Evolutionary conservation across 495 filamentous ascomycete genomes (phyloP).

Genomic region (Aspergillus affinis): DNA sequence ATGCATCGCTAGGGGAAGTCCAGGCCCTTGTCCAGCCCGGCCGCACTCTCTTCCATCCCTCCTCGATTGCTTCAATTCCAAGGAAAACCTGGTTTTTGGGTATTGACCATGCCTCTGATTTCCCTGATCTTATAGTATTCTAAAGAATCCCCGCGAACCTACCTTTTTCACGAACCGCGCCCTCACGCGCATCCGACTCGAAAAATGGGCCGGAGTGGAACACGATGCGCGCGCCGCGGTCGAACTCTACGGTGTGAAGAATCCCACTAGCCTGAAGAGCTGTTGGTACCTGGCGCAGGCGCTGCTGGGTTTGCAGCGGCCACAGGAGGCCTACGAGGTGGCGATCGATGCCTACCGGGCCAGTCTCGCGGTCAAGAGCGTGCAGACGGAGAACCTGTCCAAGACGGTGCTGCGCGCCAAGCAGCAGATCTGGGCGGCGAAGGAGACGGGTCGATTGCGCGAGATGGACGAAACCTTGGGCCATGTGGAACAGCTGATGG

Average conservation of each 20-base stretch:
- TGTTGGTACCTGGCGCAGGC: slow-evolving; percentile 82
- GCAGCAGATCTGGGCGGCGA: slow-evolving; percentile 58
- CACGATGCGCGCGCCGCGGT: slow-evolving; percentile 76
- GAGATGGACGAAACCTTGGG: slow-evolving; percentile 47
- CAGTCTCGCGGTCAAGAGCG: slow-evolving; percentile 59
- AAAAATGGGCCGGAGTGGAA: slow-evolving; percentile 70
- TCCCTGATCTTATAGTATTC: slow-evolving; percentile 37
- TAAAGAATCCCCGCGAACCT: slow-evolving; percentile 47
- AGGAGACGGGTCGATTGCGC: slow-evolving; percentile 48
- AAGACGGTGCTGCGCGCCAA: slow-evolving; percentile 72
- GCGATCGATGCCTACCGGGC: slow-evolving; percentile 72
- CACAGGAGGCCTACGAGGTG: slow-evolving; percentile 69
- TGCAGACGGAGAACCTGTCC: slow-evolving; percentile 64
- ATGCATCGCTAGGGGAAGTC: too few species aligned
- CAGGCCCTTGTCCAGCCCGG: too few species aligned
- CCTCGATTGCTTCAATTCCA: not conserved
- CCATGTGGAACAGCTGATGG: slow-evolving; percentile 49
- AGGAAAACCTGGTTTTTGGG: not conserved
- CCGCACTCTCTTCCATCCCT: not conserved
- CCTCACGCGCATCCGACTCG: slow-evolving; percentile 74
- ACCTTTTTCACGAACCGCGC: slow-evolving; percentile 80
- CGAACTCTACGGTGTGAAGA: slow-evolving; percentile 54
- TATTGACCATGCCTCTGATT: not conserved
- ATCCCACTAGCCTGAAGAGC: slow-evolving; percentile 66
- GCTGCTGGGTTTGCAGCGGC: slow-evolving; percentile 70